A percentile compares a stretch with the other conserved stretches of the same genome.
Conservation (phyloP, 1,139 yeast species). For the Kluyveromyces sp. region DNA sequence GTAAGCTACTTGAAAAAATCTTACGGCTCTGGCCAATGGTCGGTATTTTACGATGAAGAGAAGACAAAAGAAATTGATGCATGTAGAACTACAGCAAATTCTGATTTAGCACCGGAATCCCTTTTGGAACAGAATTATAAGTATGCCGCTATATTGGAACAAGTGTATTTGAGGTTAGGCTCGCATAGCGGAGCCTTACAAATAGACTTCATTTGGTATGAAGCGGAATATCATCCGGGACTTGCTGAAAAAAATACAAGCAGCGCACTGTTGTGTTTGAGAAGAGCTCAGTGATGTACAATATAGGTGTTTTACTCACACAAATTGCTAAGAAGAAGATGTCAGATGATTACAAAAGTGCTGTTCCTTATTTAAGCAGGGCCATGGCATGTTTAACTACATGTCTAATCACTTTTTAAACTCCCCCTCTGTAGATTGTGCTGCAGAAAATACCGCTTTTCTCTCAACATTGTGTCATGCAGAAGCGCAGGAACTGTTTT, state of each 20-base stretch:
- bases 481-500: constrained; percentile 82
- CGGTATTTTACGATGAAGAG: constrained; percentile 24
- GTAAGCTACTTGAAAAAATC: constrained; percentile 23
- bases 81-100: constrained; percentile 33
- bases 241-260: constrained; percentile 39
- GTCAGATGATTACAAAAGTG: constrained; percentile 46
- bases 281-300: constrained; percentile 77
- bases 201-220: constrained; percentile 72
- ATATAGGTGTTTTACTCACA: constrained; percentile 54
- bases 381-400: constrained; percentile 75
- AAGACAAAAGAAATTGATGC: constrained; percentile 22
- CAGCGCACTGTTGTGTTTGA: constrained; percentile 77
- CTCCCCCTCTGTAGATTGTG: constrained; percentile 74
- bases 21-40: constrained; percentile 28
- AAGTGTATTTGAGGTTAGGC: constrained; percentile 70
- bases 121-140: constrained; percentile 47
- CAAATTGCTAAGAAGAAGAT: constrained; percentile 37
- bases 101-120: constrained; percentile 41
- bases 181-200: constrained; percentile 49
- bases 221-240: constrained; percentile 42
- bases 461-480: constrained; percentile 64
- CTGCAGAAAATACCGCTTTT: constrained; percentile 61
- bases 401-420: constrained; percentile 77
- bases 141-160: constrained; percentile 78
- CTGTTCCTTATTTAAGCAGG: constrained; percentile 57